Evolutionary conservation across 805 yeast species (phyloP).

Genomic region (Sugiyamaella marilandica): DNA sequence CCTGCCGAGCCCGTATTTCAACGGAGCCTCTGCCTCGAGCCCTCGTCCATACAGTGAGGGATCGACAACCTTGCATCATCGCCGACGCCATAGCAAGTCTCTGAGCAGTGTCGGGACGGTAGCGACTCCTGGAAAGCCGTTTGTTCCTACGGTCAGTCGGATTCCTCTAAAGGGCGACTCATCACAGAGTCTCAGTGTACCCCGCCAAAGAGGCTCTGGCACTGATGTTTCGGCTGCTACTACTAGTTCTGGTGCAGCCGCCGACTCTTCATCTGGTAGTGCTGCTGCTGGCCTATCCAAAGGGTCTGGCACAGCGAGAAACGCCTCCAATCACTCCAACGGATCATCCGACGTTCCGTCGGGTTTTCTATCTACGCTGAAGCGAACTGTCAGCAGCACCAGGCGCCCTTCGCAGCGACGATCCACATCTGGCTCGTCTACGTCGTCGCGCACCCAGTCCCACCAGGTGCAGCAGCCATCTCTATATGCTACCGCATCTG

Average conservation of each 20-base stretch:
- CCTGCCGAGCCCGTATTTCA: background rate
- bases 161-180: background rate
- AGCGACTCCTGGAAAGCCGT: background rate
- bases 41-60: background rate
- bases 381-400: constrained; percentile 18
- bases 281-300: background rate
- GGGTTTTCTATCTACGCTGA: constrained; percentile 16
- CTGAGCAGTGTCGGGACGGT: constrained; percentile 24
- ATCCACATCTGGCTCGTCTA: constrained; percentile 16
- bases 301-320: background rate
- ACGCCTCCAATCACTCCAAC: background rate
- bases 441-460: constrained; percentile 6
- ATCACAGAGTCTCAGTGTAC: background rate
- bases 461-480: background rate
- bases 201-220: background rate
- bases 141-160: background rate
- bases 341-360: background rate
- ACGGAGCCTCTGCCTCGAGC: background rate
- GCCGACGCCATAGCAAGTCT: constrained; percentile 28
- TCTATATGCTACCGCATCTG: background rate
- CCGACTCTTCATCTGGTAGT: too few relatives aligned
- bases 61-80: constrained; percentile 6
- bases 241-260: background rate
- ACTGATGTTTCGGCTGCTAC: background rate
- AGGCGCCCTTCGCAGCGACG: constrained; percentile 14